These are phyloP conservation scores for Castanea crenata DNA, from an alignment of 306 rosid genomes.

Conservation along the genomic window DNA sequence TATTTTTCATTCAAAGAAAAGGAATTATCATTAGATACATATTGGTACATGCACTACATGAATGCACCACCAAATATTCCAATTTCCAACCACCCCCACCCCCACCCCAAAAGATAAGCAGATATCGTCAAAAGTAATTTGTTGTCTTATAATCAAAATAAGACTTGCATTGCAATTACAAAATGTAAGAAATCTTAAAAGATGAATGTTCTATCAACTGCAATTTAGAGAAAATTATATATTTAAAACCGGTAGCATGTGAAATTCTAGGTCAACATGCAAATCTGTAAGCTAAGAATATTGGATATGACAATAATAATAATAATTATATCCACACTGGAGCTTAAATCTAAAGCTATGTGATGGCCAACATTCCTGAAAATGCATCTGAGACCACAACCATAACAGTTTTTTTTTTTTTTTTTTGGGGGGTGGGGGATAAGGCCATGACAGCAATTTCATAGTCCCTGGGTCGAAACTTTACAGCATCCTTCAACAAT, in stretches of 20 bases:
- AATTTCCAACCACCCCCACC: neutral
- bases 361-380: neutral
- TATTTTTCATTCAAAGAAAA: slow-evolving; percentile 23
- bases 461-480: neutral
- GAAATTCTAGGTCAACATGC: neutral
- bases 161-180: neutral
- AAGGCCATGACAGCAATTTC: neutral
- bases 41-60: neutral
- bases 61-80: neutral
- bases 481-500: neutral
- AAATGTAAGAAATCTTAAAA: neutral
- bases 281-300: neutral
- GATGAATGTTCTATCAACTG: neutral
- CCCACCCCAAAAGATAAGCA: neutral
- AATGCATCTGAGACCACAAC: neutral
- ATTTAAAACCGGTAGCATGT: neutral
- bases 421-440: rapidly evolving
- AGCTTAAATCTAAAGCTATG: neutral
- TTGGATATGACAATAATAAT: neutral
- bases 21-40: slow-evolving; percentile 13
- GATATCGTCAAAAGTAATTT: neutral
- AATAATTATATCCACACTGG: neutral
- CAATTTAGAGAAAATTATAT: neutral
- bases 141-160: neutral
- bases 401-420: too few relatives aligned